A percentile compares a stretch with the other conserved stretches of the same genome.
Conservation (phyloP, 371 early-diverging fungal species). For the Rhizopus microsporus region DNA sequence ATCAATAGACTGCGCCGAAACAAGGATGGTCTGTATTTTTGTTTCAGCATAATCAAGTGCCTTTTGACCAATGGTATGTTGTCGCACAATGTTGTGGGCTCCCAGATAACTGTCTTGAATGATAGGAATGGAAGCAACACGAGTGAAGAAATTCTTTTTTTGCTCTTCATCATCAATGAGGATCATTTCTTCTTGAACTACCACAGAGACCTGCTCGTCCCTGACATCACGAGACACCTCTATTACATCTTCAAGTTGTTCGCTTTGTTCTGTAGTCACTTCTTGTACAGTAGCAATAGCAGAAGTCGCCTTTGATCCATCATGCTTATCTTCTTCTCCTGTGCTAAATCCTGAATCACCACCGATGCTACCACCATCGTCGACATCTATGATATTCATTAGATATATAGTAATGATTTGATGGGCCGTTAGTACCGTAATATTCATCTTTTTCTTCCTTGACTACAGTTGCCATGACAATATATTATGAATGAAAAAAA, state of each 20-base stretch:
- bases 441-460: constrained; percentile 10
- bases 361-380: constrained; percentile 14
- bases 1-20: constrained; percentile 14
- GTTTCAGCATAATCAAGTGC: constrained; percentile 30
- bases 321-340: constrained; percentile 13
- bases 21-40: constrained; percentile 9
- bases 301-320: not conserved
- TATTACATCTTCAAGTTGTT: not conserved
- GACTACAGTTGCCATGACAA: not conserved
- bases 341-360: constrained; percentile 27
- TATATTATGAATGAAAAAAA: not conserved
- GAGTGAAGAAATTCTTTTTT: constrained; percentile 15
- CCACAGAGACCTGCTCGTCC: too few relatives aligned
- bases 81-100: constrained; percentile 22
- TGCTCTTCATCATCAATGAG: not conserved
- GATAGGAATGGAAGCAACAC: constrained; percentile 25
- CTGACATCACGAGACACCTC: too few relatives aligned
- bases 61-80: constrained; percentile 20
- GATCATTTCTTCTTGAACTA: constrained; percentile 1
- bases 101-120: constrained; percentile 24
- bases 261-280: not conserved
- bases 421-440: not conserved
- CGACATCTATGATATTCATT: constrained; percentile 11
- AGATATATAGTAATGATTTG: not conserved
- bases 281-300: constrained; percentile 3